Base-by-base conservation (phyloP, 129 eudicot species). In the Pittosporum tobira region DNA sequence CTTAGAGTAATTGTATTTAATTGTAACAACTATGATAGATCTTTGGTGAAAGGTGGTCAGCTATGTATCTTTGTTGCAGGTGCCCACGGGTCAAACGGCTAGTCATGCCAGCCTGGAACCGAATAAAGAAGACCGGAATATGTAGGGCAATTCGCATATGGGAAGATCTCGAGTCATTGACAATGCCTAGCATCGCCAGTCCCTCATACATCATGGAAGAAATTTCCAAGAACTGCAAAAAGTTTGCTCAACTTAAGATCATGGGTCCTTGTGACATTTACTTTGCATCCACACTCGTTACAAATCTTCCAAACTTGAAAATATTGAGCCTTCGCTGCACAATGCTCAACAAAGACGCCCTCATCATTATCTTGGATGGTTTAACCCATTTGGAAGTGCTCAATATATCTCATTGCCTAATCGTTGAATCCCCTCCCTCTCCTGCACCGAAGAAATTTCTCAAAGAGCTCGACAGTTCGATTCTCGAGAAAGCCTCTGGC, bases 91-190 rank as follows among this genome's bases (percentile, higher is more conserved):
- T 85, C 15, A 81, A 61, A 56, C 78, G 94, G 28, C 72, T 85
- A 16, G 88, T 85, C 11, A 77, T 85, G 80, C 94, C 94, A 15
- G 88, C 88, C 24, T 78, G 85, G 88, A 81, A 85, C 70, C 63
- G 85, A 64, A 78, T 85, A 57, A 81, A 78, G 51, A 85, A 51
- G 40, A 70, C 79, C 0, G 88, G 85, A 19, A 85, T 85, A 66
- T 78, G 88, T 28, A 74, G 51, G 31, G 88, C 94, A 7, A 66
- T 85, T 20, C 57, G 76, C 57, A 61, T 48, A 73, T 85, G 94
- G 88, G 31, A 67, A 38, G 81, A 81, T 73, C 88, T 85, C 1
- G 94, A 81, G 67, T 85, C 94, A 0, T 68, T 85, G 10, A 81
- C 88, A 21, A 75, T 85, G 94, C 94, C 88, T 0, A 78, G 83